phyloP scores from a whole-genome alignment of 495 filamentous ascomycete genomes.

The Aspergillus sclerotioniger region DNA sequence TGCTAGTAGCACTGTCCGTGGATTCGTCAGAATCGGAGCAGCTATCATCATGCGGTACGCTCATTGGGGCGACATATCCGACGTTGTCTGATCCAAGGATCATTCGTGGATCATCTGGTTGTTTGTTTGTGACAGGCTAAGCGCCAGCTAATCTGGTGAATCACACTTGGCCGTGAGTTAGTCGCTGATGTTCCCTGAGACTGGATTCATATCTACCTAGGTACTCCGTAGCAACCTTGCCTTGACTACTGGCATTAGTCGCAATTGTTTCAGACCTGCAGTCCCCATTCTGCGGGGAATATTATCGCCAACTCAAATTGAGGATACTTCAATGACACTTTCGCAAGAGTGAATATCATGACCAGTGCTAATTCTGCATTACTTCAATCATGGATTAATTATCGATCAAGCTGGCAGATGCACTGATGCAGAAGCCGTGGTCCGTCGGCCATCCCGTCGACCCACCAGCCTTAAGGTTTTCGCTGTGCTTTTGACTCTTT shows the following conservation, averaged over 20 bases:
- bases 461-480: not conserved
- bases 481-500: not conserved
- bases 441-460: not conserved
- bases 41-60: not conserved
- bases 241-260: no score
- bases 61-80: not conserved
- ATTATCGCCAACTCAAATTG: no score
- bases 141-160: not conserved
- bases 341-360: no score
- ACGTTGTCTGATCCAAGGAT: not conserved
- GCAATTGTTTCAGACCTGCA: no score
- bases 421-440: not conserved
- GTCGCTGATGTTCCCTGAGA: not conserved
- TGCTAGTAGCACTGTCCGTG: not conserved
- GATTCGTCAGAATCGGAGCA: not conserved
- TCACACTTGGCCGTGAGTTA: not conserved
- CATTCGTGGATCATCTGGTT: not conserved
- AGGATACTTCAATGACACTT: no score
- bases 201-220: not conserved
- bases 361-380: no score
- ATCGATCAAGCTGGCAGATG: not conserved
- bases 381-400: not conserved
- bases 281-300: no score
- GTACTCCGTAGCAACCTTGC: no score
- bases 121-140: constrained; percentile 1